Percentiles rank a stretch among this genome's conserved stretches.
Conservation (phyloP, 2,329 filamentous ascomycete species). For the Colletotrichum sp. region DNA sequence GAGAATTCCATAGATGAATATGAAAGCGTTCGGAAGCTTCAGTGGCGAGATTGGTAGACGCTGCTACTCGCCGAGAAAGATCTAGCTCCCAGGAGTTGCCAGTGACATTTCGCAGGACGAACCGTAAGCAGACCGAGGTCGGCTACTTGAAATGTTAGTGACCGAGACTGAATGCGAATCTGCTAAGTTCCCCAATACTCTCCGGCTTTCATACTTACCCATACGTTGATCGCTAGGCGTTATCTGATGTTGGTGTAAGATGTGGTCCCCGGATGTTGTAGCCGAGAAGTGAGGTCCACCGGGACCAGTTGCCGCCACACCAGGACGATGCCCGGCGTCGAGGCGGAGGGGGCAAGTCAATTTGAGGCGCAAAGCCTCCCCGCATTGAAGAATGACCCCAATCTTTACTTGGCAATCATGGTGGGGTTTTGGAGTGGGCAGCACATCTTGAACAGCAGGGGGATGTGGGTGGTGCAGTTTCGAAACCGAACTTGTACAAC, state of each 20-base stretch:
- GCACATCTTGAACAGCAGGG: not conserved
- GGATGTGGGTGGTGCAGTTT: not conserved
- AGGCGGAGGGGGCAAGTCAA: not conserved
- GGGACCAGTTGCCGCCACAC: not conserved
- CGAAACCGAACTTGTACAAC: not conserved
- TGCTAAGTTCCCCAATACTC: rapidly evolving
- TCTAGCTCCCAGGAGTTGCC: rapidly evolving
- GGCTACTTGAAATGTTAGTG: not conserved
- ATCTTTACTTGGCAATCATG: not conserved
- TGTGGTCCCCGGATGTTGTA: not conserved
- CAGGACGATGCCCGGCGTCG: not conserved
- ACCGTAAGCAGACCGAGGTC: not conserved
- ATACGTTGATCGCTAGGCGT: rapidly evolving
- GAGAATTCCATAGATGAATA: rapidly evolving
- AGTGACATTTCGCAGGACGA: not conserved
- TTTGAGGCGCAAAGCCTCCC: not conserved
- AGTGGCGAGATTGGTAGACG: rapidly evolving
- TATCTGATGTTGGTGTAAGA: not conserved
- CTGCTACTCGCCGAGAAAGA: not conserved
- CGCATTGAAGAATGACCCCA: not conserved
- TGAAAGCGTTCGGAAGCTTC: not conserved
- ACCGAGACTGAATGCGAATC: not conserved
- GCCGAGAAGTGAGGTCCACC: not conserved
- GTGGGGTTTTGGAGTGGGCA: not conserved
- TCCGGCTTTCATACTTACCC: not conserved